Evolutionary conservation across 23 red algal species (phyloP), one percentile per base, ranked within the genome.

Genomic region (Chondrus crispus): DNA sequence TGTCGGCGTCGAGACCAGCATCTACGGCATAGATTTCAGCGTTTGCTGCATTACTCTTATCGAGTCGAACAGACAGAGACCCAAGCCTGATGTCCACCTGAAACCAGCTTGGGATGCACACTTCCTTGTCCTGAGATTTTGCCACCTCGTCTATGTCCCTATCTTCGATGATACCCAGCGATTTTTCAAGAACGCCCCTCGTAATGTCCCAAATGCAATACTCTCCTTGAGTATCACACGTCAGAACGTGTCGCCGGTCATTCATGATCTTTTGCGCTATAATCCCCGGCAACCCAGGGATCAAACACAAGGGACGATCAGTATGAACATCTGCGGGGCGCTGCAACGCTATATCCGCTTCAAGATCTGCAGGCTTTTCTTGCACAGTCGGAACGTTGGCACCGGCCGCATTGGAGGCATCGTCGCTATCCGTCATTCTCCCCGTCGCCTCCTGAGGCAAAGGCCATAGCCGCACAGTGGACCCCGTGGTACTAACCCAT

Each of bases 1-100:
- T 94, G 42, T 80, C 68, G 12, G 84, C 85, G 46, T 94, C 66
- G 5, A 98, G 78, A 20, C 89, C 96, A 39, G 93, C 93, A 62
- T 98, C 93, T 16, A 94, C 87, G 14, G 96, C 96, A 73, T 98
- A 98, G 3, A 98, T 85, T 62, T 98, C 96, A 3, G 96, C 96
- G 36, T 95, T 86, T 24, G 83, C 83, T n/a, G 83, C 93, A 28
- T 63, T 87, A 45, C 35, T 84, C 54, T 79, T 93, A 45, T 91
- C 88, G 3, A 98, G 88, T 58, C 84, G 66, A 16, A 98, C 85
- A 11, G 84, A 84, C 18, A 98, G 81, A 32, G 88, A 91, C 30
- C 96, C 96, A 28, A 93, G 47, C 43, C 94, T 75, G 40, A 92
- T 96, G 29, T 96, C 96, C 30, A 98, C 88, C 45, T 88, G 88